phyloP scores from a whole-genome alignment of 345 rosid genomes.

The Aethionema arabicum region DNA sequence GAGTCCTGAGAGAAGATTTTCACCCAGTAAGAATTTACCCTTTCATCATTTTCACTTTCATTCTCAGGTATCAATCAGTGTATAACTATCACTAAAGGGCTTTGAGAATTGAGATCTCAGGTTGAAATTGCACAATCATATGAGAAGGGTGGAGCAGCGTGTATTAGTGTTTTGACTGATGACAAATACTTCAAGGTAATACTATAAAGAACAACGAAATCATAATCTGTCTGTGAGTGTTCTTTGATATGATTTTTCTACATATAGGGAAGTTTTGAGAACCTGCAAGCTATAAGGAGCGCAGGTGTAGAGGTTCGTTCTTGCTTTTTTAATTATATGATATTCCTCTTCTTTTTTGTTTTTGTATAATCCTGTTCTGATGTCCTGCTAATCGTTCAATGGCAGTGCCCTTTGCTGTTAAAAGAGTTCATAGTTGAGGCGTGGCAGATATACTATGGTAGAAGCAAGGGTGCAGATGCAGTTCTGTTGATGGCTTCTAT shows the following conservation, averaged over 20 bases:
- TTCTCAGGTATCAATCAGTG: not conserved
- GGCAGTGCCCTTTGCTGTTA: slow-evolving; percentile 94
- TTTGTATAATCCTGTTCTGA: slow-evolving; percentile 25
- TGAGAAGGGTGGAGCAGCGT: slow-evolving; percentile 94
- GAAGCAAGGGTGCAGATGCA: slow-evolving; percentile 89
- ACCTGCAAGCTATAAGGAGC: slow-evolving; percentile 71
- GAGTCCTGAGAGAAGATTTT: slow-evolving; percentile 83
- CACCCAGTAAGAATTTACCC: slow-evolving; percentile 54
- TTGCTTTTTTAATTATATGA: not conserved
- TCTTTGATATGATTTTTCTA: slow-evolving; percentile 11
- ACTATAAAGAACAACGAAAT: slow-evolving; percentile 1
- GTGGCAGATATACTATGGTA: slow-evolving; percentile 90
- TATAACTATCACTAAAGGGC: not conserved
- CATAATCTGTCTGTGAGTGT: slow-evolving; percentile 6
- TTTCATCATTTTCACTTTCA: not conserved
- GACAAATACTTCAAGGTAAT: slow-evolving; percentile 76
- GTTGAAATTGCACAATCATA: slow-evolving; percentile 82
- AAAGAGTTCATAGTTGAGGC: slow-evolving; percentile 92
- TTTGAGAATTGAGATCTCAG: slow-evolving; percentile 39
- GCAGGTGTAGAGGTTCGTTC: slow-evolving; percentile 75
- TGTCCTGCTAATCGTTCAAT: not conserved
- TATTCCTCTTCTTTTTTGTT: not conserved
- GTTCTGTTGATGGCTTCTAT: slow-evolving; percentile 86
- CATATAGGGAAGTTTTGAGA: slow-evolving; percentile 86
- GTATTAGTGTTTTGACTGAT: slow-evolving; percentile 92